A percentile compares a stretch with the other conserved stretches of the same genome.
phyloP scores from a whole-genome alignment of 2,329 filamentous ascomycete species.

The Arthrobotrys musiformis region DNA sequence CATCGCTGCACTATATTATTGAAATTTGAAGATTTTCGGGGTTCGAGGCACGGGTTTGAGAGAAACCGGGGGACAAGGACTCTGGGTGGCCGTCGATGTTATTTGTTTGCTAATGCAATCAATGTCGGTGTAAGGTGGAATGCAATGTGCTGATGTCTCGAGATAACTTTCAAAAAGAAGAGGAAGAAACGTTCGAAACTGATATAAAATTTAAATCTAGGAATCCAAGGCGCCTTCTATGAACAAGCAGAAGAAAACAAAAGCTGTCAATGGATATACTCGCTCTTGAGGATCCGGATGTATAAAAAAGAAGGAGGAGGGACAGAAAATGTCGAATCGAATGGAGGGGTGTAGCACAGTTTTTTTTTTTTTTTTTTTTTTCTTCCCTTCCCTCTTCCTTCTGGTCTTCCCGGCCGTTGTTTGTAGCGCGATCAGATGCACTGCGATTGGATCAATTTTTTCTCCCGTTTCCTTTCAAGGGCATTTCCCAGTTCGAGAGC shows the following conservation, averaged over 20 bases:
- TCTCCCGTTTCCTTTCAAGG: not conserved
- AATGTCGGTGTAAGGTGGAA: no score
- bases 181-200: not conserved
- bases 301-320: not conserved
- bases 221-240: slow-evolving; percentile 2
- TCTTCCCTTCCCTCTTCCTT: not conserved
- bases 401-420: not conserved
- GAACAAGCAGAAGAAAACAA: not conserved
- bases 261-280: no score
- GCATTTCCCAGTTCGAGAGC: slow-evolving; percentile 19
- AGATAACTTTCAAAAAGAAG: not conserved
- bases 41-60: not conserved
- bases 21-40: not conserved
- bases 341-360: not conserved
- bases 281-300: no score
- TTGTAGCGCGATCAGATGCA: slow-evolving; percentile 11
- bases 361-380: slow-evolving; percentile 20
- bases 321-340: not conserved
- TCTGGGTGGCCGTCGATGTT: not conserved
- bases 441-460: slow-evolving; percentile 7
- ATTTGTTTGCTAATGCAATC: not conserved
- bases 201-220: not conserved
- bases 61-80: not conserved
- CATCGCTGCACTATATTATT: slow-evolving; percentile 65
- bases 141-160: not conserved